These are phyloP conservation scores for Mycena alexandri DNA, from an alignment of 768 basidiomycete genomes.

Conservation along the genomic window DNA sequence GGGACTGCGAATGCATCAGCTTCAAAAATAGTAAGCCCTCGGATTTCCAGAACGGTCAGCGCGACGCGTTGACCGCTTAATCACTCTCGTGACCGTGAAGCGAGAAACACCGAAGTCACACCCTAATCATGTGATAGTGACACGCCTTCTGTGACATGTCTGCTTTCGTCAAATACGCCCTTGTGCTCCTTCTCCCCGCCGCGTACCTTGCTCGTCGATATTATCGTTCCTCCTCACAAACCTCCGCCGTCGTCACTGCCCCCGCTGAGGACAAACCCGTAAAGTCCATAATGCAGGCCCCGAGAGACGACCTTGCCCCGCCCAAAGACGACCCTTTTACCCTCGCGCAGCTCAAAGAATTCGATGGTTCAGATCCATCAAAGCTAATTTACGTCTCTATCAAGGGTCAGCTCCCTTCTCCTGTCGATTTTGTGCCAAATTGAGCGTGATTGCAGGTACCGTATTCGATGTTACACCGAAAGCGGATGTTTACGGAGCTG, in stretches of 20 bases:
- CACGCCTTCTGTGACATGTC: too few species aligned
- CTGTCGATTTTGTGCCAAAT: neutral
- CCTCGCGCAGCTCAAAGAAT: constrained; percentile 72
- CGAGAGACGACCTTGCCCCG: constrained; percentile 68
- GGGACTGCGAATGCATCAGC: too few species aligned
- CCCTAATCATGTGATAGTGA: too few species aligned
- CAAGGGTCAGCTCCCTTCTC: constrained; percentile 70
- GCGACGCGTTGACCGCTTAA: too few species aligned
- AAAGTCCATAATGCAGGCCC: constrained; percentile 81
- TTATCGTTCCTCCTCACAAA: neutral
- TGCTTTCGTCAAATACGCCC: too few species aligned
- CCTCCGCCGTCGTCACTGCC: neutral
- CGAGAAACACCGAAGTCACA: too few species aligned
- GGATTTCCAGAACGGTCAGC: too few species aligned
- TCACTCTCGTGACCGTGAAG: too few species aligned
- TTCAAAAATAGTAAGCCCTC: too few species aligned
- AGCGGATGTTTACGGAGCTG: constrained; percentile 89
- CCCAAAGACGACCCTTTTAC: constrained; percentile 88
- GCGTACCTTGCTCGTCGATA: constrained; percentile 20
- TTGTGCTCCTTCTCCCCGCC: constrained; percentile 19
- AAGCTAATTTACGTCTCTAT: constrained; percentile 93
- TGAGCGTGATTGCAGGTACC: constrained; percentile 64
- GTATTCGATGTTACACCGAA: constrained; percentile 93
- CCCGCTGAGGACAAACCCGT: constrained; percentile 7
- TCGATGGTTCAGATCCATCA: constrained; percentile 73